Conservation (phyloP, 345 rosid species). For the Nephelium lappaceum region DNA sequence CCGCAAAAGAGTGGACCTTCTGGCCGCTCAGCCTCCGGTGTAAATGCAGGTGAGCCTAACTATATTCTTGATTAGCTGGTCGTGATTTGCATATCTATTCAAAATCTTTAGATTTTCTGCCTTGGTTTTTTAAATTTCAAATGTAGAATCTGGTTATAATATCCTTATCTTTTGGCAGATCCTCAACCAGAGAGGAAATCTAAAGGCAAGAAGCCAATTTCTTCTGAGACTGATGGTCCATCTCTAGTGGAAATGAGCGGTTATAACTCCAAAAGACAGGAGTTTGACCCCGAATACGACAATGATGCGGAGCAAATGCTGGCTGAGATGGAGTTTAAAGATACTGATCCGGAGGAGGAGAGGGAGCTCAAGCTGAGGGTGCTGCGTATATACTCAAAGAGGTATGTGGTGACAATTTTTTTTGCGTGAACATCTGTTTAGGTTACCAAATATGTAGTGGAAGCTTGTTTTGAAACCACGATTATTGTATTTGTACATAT, state of each 20-base stretch:
- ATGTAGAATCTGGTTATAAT: slow-evolving; percentile 37
- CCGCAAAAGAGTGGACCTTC: slow-evolving; percentile 60
- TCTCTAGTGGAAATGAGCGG: slow-evolving; percentile 77
- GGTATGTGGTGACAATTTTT: slow-evolving; percentile 39
- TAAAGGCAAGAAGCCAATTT: slow-evolving; percentile 68
- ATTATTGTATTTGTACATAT: neutral
- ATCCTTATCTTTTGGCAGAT: slow-evolving; percentile 47
- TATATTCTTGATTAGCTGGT: slow-evolving; percentile 12
- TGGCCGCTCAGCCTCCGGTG: slow-evolving; percentile 44
- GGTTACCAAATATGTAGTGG: neutral
- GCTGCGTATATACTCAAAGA: slow-evolving; percentile 77
- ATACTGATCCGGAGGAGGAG: slow-evolving; percentile 83
- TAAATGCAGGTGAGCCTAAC: slow-evolving; percentile 41
- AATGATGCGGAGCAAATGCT: slow-evolving; percentile 94
- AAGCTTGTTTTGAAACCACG: neutral
- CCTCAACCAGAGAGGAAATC: slow-evolving; percentile 60
- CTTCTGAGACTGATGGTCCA: slow-evolving; percentile 58
- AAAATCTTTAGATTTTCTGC: slow-evolving; percentile 12
- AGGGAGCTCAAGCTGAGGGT: slow-evolving; percentile 82
- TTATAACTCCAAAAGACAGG: slow-evolving; percentile 80
- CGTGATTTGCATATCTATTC: neutral
- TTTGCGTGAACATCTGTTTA: neutral
- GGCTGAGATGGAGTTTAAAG: slow-evolving; percentile 99
- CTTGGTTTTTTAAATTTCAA: slow-evolving; percentile 31
- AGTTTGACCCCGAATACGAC: slow-evolving; percentile 93